Base-by-base conservation (phyloP, 148 eudicot species). In the Rhododendron kiyosumense region DNA sequence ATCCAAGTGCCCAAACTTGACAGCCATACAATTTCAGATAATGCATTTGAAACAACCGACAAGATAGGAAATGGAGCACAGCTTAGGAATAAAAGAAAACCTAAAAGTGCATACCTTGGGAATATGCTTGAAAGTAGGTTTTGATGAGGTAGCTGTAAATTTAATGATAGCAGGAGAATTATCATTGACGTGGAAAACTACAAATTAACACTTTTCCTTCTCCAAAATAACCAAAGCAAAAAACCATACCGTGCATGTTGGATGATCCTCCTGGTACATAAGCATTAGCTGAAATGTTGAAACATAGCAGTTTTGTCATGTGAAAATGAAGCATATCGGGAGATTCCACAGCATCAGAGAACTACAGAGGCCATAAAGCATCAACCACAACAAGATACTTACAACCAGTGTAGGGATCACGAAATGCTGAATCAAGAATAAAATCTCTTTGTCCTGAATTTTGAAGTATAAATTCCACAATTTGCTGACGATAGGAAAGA, bases 331-430 rank as follows among this genome's bases (percentile, higher is more conserved):
- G 81, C 46, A 78, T 43, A 54, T 38, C 13, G 43, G 32, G 4
- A 41, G 84, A 75, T 48, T 43, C 26, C 30, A 24, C 67, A 80
- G 46, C 51, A 41, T 79, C 78, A 52, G 74, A 67, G 41, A 79
- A 84, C 86, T 41, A 38, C 41, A 79, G 12, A n/a, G 63, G 30
- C 65, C 30, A 38, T 80, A 36, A 10, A 46, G 49, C 17, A 85
- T 41, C 48, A 75, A 28, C 76, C 38, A 74, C 28, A 26, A 69
- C 46, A 24, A 63, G 45, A 79, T 81, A 87, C 95, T 94, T 88
- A 97, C 99, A 88, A 73, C 99, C 99, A 84, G 99, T 97, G 86
- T 84, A 97, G 63, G 99, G 99, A 90, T 97, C 99, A 85, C 97
- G 91, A 91, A 90, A 97, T n/a, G 95, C 88, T 88, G 98, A 85